Percentiles rank a stretch among this genome's conserved stretches.
phyloP scores from a whole-genome alignment of 345 rosid genomes.

The Populus nigra region DNA sequence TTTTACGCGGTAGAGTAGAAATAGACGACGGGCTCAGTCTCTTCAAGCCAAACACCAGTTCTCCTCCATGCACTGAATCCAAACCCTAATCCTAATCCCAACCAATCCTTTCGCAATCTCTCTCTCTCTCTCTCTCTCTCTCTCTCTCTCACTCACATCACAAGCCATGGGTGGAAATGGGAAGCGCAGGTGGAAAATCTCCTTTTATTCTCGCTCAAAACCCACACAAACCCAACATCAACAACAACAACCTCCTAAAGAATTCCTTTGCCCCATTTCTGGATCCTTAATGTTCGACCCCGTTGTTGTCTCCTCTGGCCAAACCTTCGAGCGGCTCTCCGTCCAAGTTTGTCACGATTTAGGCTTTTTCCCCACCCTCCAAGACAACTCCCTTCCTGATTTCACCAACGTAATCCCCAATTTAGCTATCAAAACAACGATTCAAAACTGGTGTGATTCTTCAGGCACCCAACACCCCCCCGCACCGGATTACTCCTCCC shows the following conservation, averaged over 20 bases:
- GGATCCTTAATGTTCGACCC: conserved; percentile 40
- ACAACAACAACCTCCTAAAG: conserved; percentile 22
- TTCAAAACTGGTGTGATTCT: conserved; percentile 25
- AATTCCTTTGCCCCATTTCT: conserved; percentile 35
- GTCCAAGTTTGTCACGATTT: conserved; percentile 35
- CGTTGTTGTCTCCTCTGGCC: conserved; percentile 39
- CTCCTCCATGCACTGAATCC: no score
- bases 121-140: no score
- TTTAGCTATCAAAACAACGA: conserved; percentile 27
- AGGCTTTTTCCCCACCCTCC: conserved; percentile 18
- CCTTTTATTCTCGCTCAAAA: conserved; percentile 38
- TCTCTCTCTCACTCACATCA: background rate
- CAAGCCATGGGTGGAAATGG: conserved; percentile 60
- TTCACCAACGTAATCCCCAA: conserved; percentile 28
- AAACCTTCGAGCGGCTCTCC: conserved; percentile 38
- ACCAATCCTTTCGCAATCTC: no score
- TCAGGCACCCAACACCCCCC: conserved; percentile 13
- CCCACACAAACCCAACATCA: background rate
- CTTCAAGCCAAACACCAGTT: no score
- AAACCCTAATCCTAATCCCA: background rate
- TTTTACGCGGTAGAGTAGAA: no score
- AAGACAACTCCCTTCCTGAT: conserved; percentile 16
- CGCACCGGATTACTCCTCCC: conserved; percentile 22
- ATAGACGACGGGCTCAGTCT: no score
- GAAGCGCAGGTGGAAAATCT: conserved; percentile 58